Percentiles rank a stretch among this genome's conserved stretches.
Evolutionary conservation across 2,329 filamentous ascomycete genomes (phyloP).

Genomic region (Coleophoma eucalyptorum): DNA sequence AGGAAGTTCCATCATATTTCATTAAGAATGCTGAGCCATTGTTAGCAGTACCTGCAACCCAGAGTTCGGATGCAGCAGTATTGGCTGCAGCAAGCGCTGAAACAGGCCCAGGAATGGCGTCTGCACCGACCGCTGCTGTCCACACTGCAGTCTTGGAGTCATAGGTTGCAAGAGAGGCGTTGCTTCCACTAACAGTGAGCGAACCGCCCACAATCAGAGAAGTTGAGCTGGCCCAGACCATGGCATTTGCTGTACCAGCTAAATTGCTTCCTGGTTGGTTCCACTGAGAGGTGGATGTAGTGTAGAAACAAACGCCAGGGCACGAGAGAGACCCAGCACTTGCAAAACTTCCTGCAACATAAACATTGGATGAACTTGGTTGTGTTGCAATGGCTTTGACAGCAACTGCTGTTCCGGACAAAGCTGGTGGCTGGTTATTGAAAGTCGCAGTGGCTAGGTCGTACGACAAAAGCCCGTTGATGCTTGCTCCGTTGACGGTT

Average conservation of each 20-base stretch:
- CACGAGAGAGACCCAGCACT: constrained; percentile 80
- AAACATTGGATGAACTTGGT: constrained; percentile 70
- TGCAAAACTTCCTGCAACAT: constrained; percentile 82
- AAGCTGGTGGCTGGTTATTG: constrained; percentile 67
- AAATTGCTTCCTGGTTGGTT: constrained; percentile 71
- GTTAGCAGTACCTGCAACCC: constrained; percentile 70
- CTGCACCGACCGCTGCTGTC: constrained; percentile 57
- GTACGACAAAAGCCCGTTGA: constrained; percentile 78
- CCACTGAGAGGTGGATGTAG: constrained; percentile 70
- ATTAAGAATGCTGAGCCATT: constrained; percentile 74
- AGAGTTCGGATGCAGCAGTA: constrained; percentile 68
- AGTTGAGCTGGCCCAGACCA: constrained; percentile 73
- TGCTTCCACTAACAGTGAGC: constrained; percentile 62
- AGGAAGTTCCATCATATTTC: constrained; percentile 73
- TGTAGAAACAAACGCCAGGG: constrained; percentile 76
- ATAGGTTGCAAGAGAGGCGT: constrained; percentile 68
- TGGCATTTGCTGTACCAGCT: constrained; percentile 62
- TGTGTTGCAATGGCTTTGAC: constrained; percentile 75
- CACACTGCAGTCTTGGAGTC: constrained; percentile 65
- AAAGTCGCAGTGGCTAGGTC: constrained; percentile 66
- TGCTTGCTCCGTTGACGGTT: constrained; percentile 52
- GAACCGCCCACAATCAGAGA: constrained; percentile 76
- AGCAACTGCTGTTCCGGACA: constrained; percentile 65
- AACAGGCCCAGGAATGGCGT: constrained; percentile 74
- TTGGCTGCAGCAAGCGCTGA: constrained; percentile 73